These are phyloP conservation scores for Coffea canephora DNA, from an alignment of 257 asterid genomes.

Conservation along the genomic window DNA sequence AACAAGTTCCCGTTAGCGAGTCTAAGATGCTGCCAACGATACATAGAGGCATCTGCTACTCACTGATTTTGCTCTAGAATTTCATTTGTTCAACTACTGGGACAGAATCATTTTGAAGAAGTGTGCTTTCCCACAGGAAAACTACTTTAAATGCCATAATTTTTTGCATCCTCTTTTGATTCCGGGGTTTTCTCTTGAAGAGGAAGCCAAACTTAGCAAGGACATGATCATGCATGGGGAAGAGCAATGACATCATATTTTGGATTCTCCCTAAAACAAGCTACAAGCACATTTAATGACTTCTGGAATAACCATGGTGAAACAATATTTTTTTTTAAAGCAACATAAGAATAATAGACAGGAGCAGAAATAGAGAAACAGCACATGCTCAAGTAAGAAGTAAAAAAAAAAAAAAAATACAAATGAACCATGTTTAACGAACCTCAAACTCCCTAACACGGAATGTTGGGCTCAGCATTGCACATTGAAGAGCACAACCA, in stretches of 20 bases:
- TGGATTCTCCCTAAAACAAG: not conserved
- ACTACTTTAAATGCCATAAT: too few relatives aligned
- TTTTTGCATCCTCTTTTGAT: not conserved
- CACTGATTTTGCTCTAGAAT: not conserved
- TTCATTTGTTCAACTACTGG: not conserved
- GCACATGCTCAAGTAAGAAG: not conserved
- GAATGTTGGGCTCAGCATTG: conserved; percentile 86
- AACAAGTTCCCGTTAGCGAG: not conserved
- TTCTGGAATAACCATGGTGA: not conserved
- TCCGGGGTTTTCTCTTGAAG: not conserved
- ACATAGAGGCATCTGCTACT: not conserved
- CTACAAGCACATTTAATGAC: not conserved
- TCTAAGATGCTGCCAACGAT: not conserved
- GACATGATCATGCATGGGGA: not conserved
- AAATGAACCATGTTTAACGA: conserved; percentile 25
- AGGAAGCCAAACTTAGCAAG: not conserved
- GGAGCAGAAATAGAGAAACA: conserved; percentile 1
- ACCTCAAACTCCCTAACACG: conserved; percentile 95
- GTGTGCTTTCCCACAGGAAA: not conserved
- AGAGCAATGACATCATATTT: not conserved
- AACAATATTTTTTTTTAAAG: not conserved
- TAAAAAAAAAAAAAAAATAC: not conserved
- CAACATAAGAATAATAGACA: not conserved
- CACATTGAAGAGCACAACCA: conserved; percentile 95
- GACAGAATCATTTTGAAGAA: not conserved